Base-by-base conservation (phyloP, 192 early-diverging fungal genomes). In the Mortierella claussenii region DNA sequence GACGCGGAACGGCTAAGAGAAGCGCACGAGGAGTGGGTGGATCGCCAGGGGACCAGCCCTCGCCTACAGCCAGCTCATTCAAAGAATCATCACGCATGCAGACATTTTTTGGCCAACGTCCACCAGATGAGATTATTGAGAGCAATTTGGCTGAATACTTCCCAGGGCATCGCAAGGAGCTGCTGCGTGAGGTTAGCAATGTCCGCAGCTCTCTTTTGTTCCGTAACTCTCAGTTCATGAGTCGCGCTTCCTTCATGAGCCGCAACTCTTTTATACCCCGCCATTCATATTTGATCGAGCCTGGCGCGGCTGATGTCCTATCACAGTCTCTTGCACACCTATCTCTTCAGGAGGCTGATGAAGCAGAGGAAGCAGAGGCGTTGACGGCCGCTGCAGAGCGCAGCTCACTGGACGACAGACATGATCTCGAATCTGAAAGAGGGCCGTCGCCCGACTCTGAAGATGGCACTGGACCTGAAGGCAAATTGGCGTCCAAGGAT, bases 71-170 rank as follows among this genome's bases (percentile, higher is more conserved):
- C 21, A 55, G 37, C 37, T 62, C 64, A 0, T 76, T 76, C 59
- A 60, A 66, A 50, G 73, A 86, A 86, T 50, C 84, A 65, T 69
- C 82, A 7, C 53, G 67, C 11, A 73, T 86, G 57, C 78, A 82
- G 37, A 88, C 91, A 42, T 96, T 97, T 76, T 95, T 98, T 78
- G 96, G 95, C 32, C 96, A 98, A 74, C 90, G 97, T 11, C 97
- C 97, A 11, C 94, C 93, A 0, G 94, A 95, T 12, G 95, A 97
- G 79, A 83, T 94, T 40, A 97, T 99, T 73, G 93, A 92, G 26
- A 92, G 91, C 62, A 93, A 97, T 60, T 85, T 99, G 36, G 87
- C 90, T 51, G 91, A 94, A 61, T 99, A 93, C 78, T 99, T 99
- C 75, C 96, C 97, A 2, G 80, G 80, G 15, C 80, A 82, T 58